Evolutionary conservation across 1,284 basidiomycete species (phyloP).

Genomic region (Coniophora puteana): DNA sequence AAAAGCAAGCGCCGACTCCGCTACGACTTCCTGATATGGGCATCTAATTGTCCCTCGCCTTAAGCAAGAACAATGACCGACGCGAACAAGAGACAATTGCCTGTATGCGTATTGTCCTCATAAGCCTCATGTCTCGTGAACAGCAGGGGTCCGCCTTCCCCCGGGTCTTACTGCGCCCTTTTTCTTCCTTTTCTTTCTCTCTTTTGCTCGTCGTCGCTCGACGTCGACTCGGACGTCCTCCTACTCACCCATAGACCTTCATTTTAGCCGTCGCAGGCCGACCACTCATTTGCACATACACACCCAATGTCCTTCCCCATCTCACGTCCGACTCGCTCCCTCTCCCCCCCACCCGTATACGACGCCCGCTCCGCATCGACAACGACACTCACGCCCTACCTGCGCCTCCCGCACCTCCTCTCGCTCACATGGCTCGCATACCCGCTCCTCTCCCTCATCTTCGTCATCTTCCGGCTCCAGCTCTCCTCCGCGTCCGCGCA

Average conservation of each 20-base stretch:
- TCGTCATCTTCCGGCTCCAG: constrained; percentile 80
- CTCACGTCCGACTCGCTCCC: constrained; percentile 31
- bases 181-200: constrained; percentile 16
- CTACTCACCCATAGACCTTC: constrained; percentile 11
- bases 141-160: no score
- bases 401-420: constrained; percentile 77
- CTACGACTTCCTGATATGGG: no score
- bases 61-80: no score
- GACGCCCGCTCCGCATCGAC: constrained; percentile 40
- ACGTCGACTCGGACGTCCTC: no score
- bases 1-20: no score
- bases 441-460: constrained; percentile 81
- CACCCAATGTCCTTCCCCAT: constrained; percentile 34
- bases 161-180: constrained; percentile 11
- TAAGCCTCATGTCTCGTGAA: no score
- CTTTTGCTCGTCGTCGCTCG: constrained; percentile 22
- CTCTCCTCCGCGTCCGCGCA: constrained; percentile 71
- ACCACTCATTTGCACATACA: constrained; percentile 25
- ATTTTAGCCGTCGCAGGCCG: constrained; percentile 47
- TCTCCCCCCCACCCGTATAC: constrained; percentile 51
- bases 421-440: constrained; percentile 84
- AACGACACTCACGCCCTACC: constrained; percentile 72
- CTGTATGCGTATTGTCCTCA: no score
- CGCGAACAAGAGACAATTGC: no score
- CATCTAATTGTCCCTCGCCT: no score